Percentiles rank a stretch among this genome's conserved stretches.
Conservation (phyloP, 305 asterid species). For the Fraxinus floribunda region DNA sequence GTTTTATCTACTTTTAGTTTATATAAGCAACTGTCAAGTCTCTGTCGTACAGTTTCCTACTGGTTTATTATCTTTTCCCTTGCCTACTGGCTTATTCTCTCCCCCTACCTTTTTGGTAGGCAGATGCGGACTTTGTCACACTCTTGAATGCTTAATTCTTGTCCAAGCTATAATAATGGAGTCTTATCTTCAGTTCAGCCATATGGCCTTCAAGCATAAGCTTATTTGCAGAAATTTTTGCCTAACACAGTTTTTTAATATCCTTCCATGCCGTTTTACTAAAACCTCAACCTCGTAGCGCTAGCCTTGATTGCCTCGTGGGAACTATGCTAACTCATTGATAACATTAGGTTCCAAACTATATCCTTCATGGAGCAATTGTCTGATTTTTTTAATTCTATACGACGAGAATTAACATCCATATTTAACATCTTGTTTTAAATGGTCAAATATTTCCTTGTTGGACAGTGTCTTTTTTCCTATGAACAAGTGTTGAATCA, state of each 20-base stretch:
- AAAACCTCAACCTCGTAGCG: neutral
- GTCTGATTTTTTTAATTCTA: neutral
- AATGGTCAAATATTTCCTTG: neutral
- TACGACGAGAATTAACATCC: neutral
- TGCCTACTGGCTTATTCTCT: constrained; percentile 7
- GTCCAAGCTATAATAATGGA: neutral
- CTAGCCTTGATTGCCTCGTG: neutral
- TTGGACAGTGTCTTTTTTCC: neutral
- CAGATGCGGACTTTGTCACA: constrained; percentile 11
- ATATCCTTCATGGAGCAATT: neutral
- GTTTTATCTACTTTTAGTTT: neutral
- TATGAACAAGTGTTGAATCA: neutral
- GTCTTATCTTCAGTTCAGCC: neutral
- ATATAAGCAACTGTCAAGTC: constrained; percentile 15
- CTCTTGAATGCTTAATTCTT: neutral
- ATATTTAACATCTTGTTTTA: neutral
- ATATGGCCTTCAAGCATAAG: neutral
- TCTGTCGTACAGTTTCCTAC: constrained; percentile 12
- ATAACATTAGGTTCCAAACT: neutral
- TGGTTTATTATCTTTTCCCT: neutral
- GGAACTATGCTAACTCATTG: neutral
- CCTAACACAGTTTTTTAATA: neutral
- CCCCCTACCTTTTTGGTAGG: neutral
- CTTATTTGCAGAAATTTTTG: neutral
- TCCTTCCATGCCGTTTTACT: neutral